Conservation (phyloP, 441 rosid genomes). For the Macaranga tanarius region DNA sequence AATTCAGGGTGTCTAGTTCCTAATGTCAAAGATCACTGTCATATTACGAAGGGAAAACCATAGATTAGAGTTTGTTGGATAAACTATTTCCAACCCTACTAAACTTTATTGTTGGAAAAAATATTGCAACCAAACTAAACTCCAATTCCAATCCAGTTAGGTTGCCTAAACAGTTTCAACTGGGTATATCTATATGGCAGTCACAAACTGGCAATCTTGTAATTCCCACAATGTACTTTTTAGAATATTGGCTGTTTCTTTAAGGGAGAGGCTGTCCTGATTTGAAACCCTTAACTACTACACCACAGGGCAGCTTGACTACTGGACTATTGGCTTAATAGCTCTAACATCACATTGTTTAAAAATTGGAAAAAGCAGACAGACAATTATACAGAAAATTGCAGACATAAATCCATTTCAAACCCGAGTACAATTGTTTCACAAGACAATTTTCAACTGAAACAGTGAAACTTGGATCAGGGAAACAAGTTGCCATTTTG, state of each 20-base stretch:
- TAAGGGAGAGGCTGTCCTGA: too few species aligned
- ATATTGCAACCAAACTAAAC: neutral
- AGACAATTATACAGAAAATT: neutral
- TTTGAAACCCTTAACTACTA: too few species aligned
- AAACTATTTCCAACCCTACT: neutral
- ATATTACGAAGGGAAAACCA: neutral
- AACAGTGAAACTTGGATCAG: neutral
- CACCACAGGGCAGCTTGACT: too few species aligned
- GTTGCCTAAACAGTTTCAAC: neutral
- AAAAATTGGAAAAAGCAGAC: neutral
- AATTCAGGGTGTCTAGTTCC: neutral
- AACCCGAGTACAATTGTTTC: neutral
- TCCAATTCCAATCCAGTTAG: neutral
- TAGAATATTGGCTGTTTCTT: too few species aligned
- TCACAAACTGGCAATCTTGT: too few species aligned
- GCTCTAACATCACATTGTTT: neutral
- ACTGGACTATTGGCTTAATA: neutral
- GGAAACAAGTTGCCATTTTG: neutral
- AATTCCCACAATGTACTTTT: too few species aligned
- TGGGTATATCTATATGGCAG: too few species aligned
- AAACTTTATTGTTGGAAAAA: neutral
- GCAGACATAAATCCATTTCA: neutral
- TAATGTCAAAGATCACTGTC: neutral
- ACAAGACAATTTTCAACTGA: neutral
- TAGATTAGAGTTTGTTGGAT: neutral